Percentiles rank a stretch among this genome's conserved stretches.
Evolutionary conservation across 306 rosid species (phyloP).

Genomic region (Corylus heterophylla): DNA sequence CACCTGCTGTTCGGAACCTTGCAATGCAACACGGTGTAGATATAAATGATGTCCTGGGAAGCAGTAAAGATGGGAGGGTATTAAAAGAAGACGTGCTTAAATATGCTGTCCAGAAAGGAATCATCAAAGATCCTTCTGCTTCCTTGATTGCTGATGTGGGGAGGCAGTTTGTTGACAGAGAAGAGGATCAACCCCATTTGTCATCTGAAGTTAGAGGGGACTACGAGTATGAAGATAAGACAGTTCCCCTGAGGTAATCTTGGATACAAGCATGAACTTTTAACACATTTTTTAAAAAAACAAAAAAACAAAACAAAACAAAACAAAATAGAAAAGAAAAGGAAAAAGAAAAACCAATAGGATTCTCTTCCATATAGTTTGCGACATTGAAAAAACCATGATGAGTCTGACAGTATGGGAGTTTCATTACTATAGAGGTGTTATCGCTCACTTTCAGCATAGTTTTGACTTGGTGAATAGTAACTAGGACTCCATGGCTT

Average conservation of each 20-base stretch:
- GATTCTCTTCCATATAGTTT: constrained; percentile 5
- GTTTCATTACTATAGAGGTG: constrained; percentile 7
- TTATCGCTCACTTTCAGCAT: constrained; percentile 14
- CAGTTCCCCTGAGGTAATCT: constrained; percentile 70
- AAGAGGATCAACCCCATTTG: constrained; percentile 27
- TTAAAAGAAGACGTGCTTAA: constrained; percentile 72
- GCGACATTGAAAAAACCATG: constrained; percentile 20
- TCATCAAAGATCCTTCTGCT: constrained; percentile 37
- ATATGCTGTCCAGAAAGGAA: constrained; percentile 60
- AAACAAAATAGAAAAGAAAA: background rate
- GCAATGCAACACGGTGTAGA: constrained; percentile 75
- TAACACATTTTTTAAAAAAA: background rate
- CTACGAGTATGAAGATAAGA: constrained; percentile 49
- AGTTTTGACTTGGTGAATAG: background rate
- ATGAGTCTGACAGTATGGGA: background rate
- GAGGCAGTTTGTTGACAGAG: constrained; percentile 37
- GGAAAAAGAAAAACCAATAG: background rate
- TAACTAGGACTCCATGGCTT: background rate
- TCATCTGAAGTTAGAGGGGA: constrained; percentile 37
- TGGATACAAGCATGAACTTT: constrained; percentile 19
- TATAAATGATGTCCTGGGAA: constrained; percentile 69
- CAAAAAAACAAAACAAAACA: too few relatives aligned
- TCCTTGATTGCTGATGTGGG: constrained; percentile 35
- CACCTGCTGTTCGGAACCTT: constrained; percentile 78
- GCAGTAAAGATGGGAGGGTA: constrained; percentile 81